Evolutionary conservation across 768 basidiomycete genomes (phyloP).

Genomic region (Gymnopilus junonius): DNA sequence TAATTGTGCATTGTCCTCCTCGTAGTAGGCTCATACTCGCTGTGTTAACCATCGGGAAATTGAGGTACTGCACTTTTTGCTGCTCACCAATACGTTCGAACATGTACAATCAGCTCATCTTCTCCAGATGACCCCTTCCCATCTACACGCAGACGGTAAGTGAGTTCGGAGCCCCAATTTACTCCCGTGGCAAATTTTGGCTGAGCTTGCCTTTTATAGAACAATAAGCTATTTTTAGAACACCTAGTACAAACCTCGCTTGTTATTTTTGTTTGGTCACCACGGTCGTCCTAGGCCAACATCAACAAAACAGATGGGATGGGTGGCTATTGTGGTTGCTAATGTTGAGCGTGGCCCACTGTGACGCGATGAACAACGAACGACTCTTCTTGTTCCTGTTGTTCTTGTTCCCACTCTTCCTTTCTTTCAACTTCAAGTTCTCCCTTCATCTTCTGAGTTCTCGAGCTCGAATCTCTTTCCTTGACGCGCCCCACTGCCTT

Average conservation of each 20-base stretch:
- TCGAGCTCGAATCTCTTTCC: neutral
- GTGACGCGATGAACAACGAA: neutral
- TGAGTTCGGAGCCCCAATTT: no score
- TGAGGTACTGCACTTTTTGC: no score
- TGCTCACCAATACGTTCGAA: no score
- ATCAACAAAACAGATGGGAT: neutral
- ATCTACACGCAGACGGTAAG: no score
- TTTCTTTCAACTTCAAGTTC: no score
- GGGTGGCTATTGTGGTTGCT: neutral
- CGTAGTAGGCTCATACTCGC: no score
- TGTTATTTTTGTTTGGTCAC: neutral
- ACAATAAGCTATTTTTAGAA: constrained; percentile 1
- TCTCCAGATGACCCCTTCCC: no score
- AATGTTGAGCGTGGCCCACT: neutral
- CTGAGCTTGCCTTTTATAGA: neutral
- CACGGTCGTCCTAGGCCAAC: neutral
- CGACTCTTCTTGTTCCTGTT: neutral
- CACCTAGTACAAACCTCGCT: neutral
- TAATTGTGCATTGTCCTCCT: no score
- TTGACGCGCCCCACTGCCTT: neutral
- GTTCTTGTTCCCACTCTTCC: neutral
- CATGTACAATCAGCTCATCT: no score
- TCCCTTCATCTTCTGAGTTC: neutral
- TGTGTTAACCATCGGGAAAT: no score
- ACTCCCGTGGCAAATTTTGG: no score